Evolutionary conservation across 73 alveolate species (phyloP).

Genomic region (Paramecium sonneborni): DNA sequence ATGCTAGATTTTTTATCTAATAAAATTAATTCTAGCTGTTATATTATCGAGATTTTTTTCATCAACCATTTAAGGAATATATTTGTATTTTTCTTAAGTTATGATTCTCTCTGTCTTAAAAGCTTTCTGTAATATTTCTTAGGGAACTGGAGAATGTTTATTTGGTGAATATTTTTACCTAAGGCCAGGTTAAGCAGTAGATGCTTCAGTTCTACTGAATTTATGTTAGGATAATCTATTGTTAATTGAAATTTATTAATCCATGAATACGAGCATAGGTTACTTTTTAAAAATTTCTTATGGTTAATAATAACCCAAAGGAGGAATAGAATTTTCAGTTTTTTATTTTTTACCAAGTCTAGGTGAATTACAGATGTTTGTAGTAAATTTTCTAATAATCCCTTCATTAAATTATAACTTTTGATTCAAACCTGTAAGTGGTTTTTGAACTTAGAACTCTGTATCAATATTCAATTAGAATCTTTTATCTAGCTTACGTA

Average conservation of each 20-base stretch:
- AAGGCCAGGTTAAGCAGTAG: not conserved
- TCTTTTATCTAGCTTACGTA: not conserved
- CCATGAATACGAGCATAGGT: conserved; percentile 37
- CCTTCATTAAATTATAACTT: not conserved
- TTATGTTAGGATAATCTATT: not conserved
- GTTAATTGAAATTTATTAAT: not conserved
- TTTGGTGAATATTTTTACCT: not conserved
- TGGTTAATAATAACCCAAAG: not conserved
- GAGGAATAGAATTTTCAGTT: not conserved
- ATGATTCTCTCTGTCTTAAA: not conserved
- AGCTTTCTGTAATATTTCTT: not conserved
- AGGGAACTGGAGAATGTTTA: not conserved
- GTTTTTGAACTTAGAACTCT: not conserved
- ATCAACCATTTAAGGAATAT: not conserved
- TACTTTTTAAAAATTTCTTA: not conserved
- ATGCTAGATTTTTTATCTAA: not conserved
- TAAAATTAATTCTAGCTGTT: not conserved
- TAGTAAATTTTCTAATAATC: not conserved
- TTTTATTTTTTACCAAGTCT: not conserved
- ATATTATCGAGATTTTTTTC: conserved; percentile 3
- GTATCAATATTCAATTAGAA: not conserved
- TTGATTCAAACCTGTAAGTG: not conserved
- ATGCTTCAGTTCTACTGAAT: conserved; percentile 29
- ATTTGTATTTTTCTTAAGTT: not conserved
- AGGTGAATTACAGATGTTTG: not conserved